Conservation (phyloP, 129 eudicot genomes). For the Silybum marianum region DNA sequence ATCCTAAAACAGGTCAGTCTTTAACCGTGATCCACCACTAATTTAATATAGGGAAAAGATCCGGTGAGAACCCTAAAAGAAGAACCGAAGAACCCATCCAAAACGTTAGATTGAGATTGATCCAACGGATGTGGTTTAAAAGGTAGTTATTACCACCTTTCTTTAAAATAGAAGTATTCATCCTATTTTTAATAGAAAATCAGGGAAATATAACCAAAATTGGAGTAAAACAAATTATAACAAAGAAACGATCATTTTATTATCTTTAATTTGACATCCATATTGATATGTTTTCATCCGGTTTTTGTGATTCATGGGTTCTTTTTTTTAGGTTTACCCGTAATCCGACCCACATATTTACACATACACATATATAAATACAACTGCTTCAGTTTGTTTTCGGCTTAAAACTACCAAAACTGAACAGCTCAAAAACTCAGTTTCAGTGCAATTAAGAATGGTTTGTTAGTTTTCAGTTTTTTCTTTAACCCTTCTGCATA, state of each 20-base stretch:
- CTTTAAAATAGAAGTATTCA: background rate
- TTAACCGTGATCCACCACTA: background rate
- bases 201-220: background rate
- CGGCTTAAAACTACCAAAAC: background rate
- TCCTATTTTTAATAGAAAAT: background rate
- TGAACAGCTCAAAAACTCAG: background rate
- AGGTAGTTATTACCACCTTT: background rate
- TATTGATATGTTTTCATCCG: background rate
- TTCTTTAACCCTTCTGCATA: background rate
- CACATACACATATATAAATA: background rate
- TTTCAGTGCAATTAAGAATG: background rate
- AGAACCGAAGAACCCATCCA: background rate
- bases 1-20: background rate
- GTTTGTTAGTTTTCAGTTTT: background rate
- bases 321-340: background rate
- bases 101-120: background rate
- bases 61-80: background rate
- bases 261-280: background rate
- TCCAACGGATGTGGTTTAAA: background rate
- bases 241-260: background rate
- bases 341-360: background rate
- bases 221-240: background rate
- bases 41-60: background rate
- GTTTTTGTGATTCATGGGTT: background rate
- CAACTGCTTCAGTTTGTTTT: background rate